Evolutionary conservation across 495 filamentous ascomycete species (phyloP).

Genomic region (Hypoxylon crocopeplum): DNA sequence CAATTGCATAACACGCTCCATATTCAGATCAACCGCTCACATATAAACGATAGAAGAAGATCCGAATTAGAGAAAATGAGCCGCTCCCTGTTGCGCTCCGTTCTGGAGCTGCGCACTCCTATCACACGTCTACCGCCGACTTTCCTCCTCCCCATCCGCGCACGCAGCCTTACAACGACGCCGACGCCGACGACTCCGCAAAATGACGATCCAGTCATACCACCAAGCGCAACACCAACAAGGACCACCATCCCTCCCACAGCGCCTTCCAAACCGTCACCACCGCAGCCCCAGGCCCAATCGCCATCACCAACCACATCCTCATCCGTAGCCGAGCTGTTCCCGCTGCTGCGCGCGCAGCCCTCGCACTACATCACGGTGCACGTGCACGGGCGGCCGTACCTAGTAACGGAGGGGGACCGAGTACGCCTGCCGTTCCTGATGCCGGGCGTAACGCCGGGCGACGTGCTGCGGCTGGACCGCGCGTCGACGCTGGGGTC

Average conservation of each 20-base stretch:
- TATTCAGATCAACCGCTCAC: no score
- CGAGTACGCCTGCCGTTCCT: slow-evolving; percentile 90
- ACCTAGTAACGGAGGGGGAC: slow-evolving; percentile 89
- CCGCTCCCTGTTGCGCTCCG: slow-evolving; percentile 54
- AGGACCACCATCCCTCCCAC: slow-evolving; percentile 42
- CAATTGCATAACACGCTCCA: no score
- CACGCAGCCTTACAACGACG: slow-evolving; percentile 17
- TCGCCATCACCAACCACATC: slow-evolving; percentile 48
- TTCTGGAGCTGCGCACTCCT: slow-evolving; percentile 52
- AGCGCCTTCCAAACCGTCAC: slow-evolving; percentile 51
- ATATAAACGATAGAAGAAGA: no score
- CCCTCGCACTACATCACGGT: slow-evolving; percentile 83
- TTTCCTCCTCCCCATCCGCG: slow-evolving; percentile 43
- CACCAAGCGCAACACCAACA: slow-evolving; percentile 28
- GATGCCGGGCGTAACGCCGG: slow-evolving; percentile 81
- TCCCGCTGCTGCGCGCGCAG: slow-evolving; percentile 81
- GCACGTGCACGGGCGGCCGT: slow-evolving; percentile 86
- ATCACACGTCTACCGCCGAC: slow-evolving; percentile 42
- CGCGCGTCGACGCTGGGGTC: slow-evolving; percentile 79
- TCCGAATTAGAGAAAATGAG: no score
- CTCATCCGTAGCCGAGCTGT: slow-evolving; percentile 67
- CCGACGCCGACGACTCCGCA: slow-evolving; percentile 32
- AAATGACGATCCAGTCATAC: slow-evolving; percentile 37
- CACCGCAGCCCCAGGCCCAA: slow-evolving; percentile 36
- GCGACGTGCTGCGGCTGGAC: slow-evolving; percentile 86